A percentile compares a stretch with the other conserved stretches of the same genome.
Evolutionary conservation across 257 asterid species (phyloP).

Genomic region (Solanum pinnatisectum): DNA sequence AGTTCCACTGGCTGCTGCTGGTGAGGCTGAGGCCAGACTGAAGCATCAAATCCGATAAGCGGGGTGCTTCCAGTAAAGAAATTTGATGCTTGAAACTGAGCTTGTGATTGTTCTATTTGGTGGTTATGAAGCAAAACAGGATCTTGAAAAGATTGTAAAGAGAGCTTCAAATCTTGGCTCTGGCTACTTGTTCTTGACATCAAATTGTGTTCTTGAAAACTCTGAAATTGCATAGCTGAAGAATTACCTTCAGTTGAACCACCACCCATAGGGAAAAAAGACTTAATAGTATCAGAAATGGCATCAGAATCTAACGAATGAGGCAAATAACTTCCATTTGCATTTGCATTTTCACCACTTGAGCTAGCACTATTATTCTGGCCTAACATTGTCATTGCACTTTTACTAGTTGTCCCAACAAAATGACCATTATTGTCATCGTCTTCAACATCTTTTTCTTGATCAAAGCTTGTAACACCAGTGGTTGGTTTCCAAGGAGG

Average conservation of each 20-base stretch:
- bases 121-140: slow-evolving; percentile 21
- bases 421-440: not conserved
- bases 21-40: slow-evolving; percentile 8
- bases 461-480: not conserved
- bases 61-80: not conserved
- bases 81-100: not conserved
- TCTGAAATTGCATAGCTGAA: slow-evolving; percentile 59
- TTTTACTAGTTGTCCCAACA: slow-evolving; percentile 23
- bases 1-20: slow-evolving; percentile 19
- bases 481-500: slow-evolving; percentile 86
- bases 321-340: slow-evolving; percentile 34
- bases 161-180: slow-evolving; percentile 71
- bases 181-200: slow-evolving; percentile 41
- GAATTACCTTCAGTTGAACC: slow-evolving; percentile 53
- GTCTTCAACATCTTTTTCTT: not conserved
- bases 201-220: slow-evolving; percentile 37
- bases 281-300: slow-evolving; percentile 75
- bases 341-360: not conserved
- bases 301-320: slow-evolving; percentile 65
- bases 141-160: slow-evolving; percentile 71
- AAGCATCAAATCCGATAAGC: not conserved
- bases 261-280: slow-evolving; percentile 84
- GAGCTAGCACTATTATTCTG: not conserved
- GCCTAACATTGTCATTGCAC: slow-evolving; percentile 20
- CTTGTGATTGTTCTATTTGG: not conserved